phyloP scores from a whole-genome alignment of 495 filamentous ascomycete genomes.

The Cercophora newfieldiana region DNA sequence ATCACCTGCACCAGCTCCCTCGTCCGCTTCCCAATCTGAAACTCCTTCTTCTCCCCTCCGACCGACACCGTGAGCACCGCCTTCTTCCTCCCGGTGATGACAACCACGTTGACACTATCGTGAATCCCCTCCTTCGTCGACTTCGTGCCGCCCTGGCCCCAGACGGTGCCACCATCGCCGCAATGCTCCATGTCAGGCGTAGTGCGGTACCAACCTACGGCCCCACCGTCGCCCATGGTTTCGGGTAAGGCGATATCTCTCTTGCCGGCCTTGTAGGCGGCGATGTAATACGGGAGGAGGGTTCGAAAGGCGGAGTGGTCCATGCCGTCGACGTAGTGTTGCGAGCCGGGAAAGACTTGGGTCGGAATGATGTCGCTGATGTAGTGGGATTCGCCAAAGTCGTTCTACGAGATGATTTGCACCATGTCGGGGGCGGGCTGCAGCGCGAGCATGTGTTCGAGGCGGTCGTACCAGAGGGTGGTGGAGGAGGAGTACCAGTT shows the following conservation, averaged over 20 bases:
- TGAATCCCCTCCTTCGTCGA: constrained; percentile 4
- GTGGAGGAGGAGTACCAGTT: constrained; percentile 70
- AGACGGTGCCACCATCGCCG: constrained; percentile 13
- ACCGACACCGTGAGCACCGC: constrained; percentile 2
- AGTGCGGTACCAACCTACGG: constrained; percentile 15
- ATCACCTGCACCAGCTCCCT: background rate
- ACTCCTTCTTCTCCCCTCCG: background rate
- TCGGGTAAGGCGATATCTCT: constrained; percentile 37
- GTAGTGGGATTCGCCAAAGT: constrained; percentile 49
- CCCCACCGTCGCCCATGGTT: constrained; percentile 16
- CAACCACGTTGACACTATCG: constrained; percentile 18
- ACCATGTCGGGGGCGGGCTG: constrained; percentile 40
- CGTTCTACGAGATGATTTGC: constrained; percentile 36
- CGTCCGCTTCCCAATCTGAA: background rate
- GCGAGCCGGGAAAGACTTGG: constrained; percentile 32
- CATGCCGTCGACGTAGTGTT: constrained; percentile 39
- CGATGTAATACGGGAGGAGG: constrained; percentile 62
- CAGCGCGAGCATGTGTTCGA: constrained; percentile 59
- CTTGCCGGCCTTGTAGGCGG: constrained; percentile 54
- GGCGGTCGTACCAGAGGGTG: constrained; percentile 67
- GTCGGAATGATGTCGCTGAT: constrained; percentile 52
- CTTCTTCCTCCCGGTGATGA: background rate
- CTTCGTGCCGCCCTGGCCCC: constrained; percentile 16
- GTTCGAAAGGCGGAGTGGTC: constrained; percentile 36
- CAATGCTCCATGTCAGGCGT: constrained; percentile 13